phyloP scores from a whole-genome alignment of 129 eudicot species.

The Pseudognaphalium luteoalbum region DNA sequence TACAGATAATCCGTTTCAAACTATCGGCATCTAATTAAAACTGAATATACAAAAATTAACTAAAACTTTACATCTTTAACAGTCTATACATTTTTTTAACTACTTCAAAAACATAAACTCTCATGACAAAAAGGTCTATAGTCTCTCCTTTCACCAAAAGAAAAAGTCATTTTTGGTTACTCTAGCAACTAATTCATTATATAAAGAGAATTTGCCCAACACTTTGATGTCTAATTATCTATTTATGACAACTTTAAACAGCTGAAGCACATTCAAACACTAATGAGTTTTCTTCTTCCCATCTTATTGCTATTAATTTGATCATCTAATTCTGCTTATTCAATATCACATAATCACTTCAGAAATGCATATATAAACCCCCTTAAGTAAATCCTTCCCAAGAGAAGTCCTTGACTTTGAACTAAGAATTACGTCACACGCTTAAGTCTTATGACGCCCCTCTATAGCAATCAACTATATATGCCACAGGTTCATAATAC shows the following conservation, averaged over 20 bases:
- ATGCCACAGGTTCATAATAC: neutral
- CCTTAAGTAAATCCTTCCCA: neutral
- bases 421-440: neutral
- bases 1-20: slow-evolving; percentile 8
- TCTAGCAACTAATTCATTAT: neutral
- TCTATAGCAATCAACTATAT: neutral
- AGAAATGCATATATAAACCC: neutral
- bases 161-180: neutral
- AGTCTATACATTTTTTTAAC: neutral
- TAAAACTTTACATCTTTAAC: neutral
- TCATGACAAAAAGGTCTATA: neutral
- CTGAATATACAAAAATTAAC: neutral
- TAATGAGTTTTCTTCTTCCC: neutral
- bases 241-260: neutral
- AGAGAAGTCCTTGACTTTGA: neutral
- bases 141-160: neutral
- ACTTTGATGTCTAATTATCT: neutral
- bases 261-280: neutral
- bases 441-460: neutral
- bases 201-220: neutral
- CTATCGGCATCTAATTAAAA: neutral
- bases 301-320: neutral
- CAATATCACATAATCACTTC: neutral
- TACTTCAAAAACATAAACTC: neutral
- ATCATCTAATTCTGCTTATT: neutral